Evolutionary conservation across 208 protist genomes (phyloP).

Genomic region (Trypanosoma boissoni): DNA sequence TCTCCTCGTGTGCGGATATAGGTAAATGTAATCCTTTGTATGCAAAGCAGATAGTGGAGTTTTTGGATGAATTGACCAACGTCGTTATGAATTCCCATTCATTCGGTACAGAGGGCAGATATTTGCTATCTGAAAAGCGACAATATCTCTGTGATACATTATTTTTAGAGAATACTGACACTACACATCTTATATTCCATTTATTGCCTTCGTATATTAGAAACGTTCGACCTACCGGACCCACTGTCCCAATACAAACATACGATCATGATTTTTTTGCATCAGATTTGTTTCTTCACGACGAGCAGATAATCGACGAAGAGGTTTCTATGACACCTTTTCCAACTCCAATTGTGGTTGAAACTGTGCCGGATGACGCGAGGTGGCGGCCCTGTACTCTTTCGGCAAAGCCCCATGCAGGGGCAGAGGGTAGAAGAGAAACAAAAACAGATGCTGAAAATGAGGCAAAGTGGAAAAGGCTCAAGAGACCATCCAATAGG

Average conservation of each 20-base stretch:
- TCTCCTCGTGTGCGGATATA: constrained; percentile 47
- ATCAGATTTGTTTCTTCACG: constrained; percentile 1
- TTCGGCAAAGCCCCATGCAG: not conserved
- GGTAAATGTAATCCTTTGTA: constrained; percentile 32
- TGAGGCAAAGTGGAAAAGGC: constrained; percentile 13
- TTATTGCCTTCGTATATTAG: constrained; percentile 8
- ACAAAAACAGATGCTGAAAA: not conserved
- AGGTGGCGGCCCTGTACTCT: constrained; percentile 8
- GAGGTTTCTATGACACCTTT: not conserved
- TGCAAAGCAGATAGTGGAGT: constrained; percentile 20
- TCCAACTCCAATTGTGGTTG: constrained; percentile 4
- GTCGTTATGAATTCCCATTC: not conserved
- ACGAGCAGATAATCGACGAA: not conserved
- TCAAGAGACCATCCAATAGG: constrained; percentile 17
- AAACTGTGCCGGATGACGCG: constrained; percentile 25
- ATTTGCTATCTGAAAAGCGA: not conserved
- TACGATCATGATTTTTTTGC: constrained; percentile 29
- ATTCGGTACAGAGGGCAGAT: constrained; percentile 6
- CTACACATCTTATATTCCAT: not conserved
- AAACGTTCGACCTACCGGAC: constrained; percentile 9
- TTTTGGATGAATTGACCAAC: constrained; percentile 36
- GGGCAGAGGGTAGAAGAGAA: not conserved
- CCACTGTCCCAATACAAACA: constrained; percentile 25
- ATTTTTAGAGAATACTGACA: constrained; percentile 12
- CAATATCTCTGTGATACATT: constrained; percentile 20